These are phyloP conservation scores for Cryptococcus neoformans DNA, from an alignment of 1,284 basidiomycete genomes.

Conservation along the genomic window DNA sequence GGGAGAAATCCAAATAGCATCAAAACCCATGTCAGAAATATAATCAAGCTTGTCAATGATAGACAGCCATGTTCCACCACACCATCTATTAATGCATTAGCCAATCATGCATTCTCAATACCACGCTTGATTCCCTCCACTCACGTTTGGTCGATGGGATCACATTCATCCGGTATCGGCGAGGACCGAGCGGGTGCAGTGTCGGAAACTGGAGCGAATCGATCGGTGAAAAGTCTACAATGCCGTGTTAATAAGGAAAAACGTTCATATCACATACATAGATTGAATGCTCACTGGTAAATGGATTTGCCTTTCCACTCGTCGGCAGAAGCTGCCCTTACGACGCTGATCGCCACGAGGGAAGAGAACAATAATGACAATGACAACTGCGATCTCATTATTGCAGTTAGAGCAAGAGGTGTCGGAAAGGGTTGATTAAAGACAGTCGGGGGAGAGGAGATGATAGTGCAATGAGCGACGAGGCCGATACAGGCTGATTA, in stretches of 20 bases:
- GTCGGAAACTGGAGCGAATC: slow-evolving; percentile 61
- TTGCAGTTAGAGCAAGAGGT: background rate
- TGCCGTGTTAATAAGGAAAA: background rate
- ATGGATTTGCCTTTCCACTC: slow-evolving; percentile 48
- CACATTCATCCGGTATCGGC: slow-evolving; percentile 30
- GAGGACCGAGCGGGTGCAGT: slow-evolving; percentile 53
- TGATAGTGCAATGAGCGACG: too few species aligned
- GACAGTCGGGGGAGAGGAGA: too few species aligned
- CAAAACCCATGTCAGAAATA: slow-evolving; percentile 71
- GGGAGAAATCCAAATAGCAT: slow-evolving; percentile 58
- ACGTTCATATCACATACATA: background rate
- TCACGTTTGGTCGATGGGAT: slow-evolving; percentile 29
- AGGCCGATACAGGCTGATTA: too few species aligned
- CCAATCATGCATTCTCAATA: too few species aligned
- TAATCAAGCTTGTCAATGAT: slow-evolving; percentile 72
- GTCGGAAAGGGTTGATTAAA: too few species aligned
- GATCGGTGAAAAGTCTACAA: slow-evolving; percentile 66
- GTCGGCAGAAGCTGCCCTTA: slow-evolving; percentile 34
- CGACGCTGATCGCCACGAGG: background rate
- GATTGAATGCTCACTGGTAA: slow-evolving; percentile 42
- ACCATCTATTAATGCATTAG: slow-evolving; percentile 57
- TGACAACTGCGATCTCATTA: background rate
- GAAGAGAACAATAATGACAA: background rate
- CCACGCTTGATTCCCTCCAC: background rate
- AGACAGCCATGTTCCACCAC: slow-evolving; percentile 73